Evolutionary conservation across 2,329 filamentous ascomycete genomes (phyloP), one percentile per base, ranked within the genome.

Genomic region (Penicillium sp.): DNA sequence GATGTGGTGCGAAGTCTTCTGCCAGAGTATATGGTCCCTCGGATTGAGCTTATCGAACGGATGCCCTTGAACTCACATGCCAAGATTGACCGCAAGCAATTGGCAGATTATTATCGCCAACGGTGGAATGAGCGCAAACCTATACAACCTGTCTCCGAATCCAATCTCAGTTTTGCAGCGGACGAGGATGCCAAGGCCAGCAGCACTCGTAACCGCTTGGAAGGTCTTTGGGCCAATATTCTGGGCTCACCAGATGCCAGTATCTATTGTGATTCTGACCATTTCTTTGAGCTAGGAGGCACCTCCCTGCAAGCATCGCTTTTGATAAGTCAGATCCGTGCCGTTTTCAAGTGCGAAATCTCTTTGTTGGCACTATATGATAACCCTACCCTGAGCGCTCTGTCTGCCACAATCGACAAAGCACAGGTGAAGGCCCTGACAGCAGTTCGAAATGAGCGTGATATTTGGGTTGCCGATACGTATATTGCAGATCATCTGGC

Each of bases 1-100:
- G 15, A 46, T 15, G 15, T n/a, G 2, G 5, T 36, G 15, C 12
- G 7, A 29, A 15, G 16, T 52, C 83, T 85, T 42, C 73, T 91
- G 16, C 86, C 88, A 0, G 76, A 78, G 10, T 90, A 89, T 69
- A 86, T 88, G 2, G 81, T 91, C 1, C 88, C 88, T 0, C 84
- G 82, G 2, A 81, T 88, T 54, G 85, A 91, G 31, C 77, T 85
- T 0, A 81, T 91, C 47, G 75, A 82, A 41, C 81, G 82, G 53
- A 77, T 91, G 42, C 87, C 87, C 1, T 70, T 90, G 5, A 90
- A 87, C 65, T 85, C 84, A 7, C 88, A 89, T 59, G 86, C 86
- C 58, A 91, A 91, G 70, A 81, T 90, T 1, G 65, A 66, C 34
- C 58, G 65, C 18, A 54, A 56, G 24, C 31, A 45, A 2, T 42